Evolutionary conservation across 1,284 basidiomycete genomes (phyloP).

Genomic region (Cutaneotrichosporon dermatis): DNA sequence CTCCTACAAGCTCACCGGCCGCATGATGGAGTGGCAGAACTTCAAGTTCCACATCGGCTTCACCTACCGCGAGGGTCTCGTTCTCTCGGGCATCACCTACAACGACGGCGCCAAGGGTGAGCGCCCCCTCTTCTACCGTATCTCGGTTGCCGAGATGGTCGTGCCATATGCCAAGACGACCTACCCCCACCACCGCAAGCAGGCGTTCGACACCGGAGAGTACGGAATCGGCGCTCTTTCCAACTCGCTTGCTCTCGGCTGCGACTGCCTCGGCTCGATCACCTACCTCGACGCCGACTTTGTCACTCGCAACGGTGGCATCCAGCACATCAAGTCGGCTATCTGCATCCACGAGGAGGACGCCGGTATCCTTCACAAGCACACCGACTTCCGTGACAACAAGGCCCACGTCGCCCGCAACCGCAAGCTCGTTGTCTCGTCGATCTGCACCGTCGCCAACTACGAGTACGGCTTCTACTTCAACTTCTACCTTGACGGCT

Average conservation of each 20-base stretch:
- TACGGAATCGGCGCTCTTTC: constrained; percentile 49
- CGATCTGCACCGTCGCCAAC: constrained; percentile 54
- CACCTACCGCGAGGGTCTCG: constrained; percentile 44
- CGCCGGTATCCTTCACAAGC: constrained; percentile 47
- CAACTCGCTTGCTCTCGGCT: constrained; percentile 50
- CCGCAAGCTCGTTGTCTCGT: constrained; percentile 52
- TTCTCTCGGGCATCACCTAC: constrained; percentile 45
- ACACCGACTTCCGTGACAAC: constrained; percentile 51
- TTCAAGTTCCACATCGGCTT: constrained; percentile 40
- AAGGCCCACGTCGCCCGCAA: constrained; percentile 51
- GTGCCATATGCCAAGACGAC: constrained; percentile 50
- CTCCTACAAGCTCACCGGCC: constrained; percentile 75
- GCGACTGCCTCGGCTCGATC: constrained; percentile 53
- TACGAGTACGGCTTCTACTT: constrained; percentile 49
- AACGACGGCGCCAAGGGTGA: constrained; percentile 40
- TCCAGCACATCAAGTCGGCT: constrained; percentile 44
- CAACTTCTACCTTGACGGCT: constrained; percentile 41
- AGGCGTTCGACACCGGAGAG: constrained; percentile 53
- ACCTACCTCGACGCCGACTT: constrained; percentile 46
- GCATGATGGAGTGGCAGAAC: constrained; percentile 52
- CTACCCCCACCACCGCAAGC: constrained; percentile 48
- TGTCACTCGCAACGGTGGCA: constrained; percentile 41
- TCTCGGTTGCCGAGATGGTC: constrained; percentile 52
- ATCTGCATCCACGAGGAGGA: constrained; percentile 50
- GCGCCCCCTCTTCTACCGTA: constrained; percentile 48